Percentiles rank a stretch among this genome's conserved stretches.
Evolutionary conservation across 305 asterid genomes (phyloP).

Genomic region (Fraxinus latifolia): DNA sequence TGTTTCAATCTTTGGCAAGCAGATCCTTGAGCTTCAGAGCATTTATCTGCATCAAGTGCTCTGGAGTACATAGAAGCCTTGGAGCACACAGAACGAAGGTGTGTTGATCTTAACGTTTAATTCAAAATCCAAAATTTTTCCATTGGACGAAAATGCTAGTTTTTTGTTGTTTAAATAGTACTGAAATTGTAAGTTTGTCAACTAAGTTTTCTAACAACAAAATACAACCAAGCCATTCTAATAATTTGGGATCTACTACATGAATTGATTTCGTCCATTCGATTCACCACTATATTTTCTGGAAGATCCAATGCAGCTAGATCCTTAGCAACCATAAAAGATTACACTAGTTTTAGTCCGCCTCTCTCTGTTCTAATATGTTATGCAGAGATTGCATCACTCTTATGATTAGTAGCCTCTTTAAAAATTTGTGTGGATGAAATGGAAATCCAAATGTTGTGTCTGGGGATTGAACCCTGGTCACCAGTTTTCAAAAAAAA

Average conservation of each 20-base stretch:
- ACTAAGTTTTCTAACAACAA: neutral
- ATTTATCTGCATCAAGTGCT: conserved; percentile 90
- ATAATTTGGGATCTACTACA: neutral
- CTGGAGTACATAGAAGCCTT: conserved; percentile 95
- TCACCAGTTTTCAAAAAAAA: neutral
- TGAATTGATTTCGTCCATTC: neutral
- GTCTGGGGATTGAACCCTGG: neutral
- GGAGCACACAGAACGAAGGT: conserved; percentile 97
- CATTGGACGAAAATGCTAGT: neutral
- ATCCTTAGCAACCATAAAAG: neutral
- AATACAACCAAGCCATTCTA: neutral
- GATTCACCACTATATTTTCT: neutral
- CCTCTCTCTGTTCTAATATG: neutral
- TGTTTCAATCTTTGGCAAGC: conserved; percentile 33
- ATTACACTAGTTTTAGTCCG: neutral
- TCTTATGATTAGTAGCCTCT: neutral
- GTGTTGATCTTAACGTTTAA: conserved; percentile 14
- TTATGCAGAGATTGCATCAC: neutral
- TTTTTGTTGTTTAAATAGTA: neutral
- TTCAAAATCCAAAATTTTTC: neutral
- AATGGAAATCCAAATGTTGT: neutral
- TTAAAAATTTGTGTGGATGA: neutral
- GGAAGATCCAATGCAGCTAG: neutral
- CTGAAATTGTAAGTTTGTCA: neutral
- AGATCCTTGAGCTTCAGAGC: conserved; percentile 78